Percentiles rank a stretch among this genome's conserved stretches.
Conservation (phyloP, 2,329 filamentous ascomycete genomes). For the Cordyceps farinosa region DNA sequence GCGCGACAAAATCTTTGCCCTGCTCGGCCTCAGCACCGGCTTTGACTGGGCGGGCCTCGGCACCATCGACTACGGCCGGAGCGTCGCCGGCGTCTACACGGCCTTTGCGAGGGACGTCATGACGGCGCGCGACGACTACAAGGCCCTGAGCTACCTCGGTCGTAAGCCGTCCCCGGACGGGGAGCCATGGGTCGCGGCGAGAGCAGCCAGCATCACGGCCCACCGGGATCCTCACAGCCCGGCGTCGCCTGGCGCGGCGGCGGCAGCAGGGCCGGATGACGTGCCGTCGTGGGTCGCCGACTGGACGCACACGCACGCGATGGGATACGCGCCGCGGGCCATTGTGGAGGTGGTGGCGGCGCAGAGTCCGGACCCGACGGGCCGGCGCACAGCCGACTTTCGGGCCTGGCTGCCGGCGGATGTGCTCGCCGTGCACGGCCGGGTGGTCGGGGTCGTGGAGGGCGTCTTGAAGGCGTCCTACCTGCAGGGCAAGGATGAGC, state of each 20-base stretch:
- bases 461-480: neutral
- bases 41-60: conserved; percentile 8
- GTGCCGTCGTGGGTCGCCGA: conserved; percentile 9
- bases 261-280: too few species aligned
- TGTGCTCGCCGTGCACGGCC: conserved; percentile 3
- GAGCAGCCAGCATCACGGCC: too few species aligned
- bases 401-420: neutral
- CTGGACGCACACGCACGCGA: neutral
- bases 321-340: neutral
- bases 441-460: neutral
- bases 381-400: neutral
- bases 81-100: neutral
- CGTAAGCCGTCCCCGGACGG: too few species aligned
- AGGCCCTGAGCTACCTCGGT: conserved; percentile 6
- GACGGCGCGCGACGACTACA: neutral
- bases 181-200: too few species aligned
- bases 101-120: conserved; percentile 8
- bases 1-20: conserved; percentile 8
- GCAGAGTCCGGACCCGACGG: too few species aligned
- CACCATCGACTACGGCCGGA: conserved; percentile 13
- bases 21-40: conserved; percentile 9
- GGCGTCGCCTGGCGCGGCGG: too few species aligned
- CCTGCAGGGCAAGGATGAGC: conserved; percentile 2
- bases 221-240: too few species aligned
- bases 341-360: neutral